These are phyloP conservation scores for Arabidopsis arenosa DNA, from an alignment of 345 rosid genomes.

Conservation along the genomic window DNA sequence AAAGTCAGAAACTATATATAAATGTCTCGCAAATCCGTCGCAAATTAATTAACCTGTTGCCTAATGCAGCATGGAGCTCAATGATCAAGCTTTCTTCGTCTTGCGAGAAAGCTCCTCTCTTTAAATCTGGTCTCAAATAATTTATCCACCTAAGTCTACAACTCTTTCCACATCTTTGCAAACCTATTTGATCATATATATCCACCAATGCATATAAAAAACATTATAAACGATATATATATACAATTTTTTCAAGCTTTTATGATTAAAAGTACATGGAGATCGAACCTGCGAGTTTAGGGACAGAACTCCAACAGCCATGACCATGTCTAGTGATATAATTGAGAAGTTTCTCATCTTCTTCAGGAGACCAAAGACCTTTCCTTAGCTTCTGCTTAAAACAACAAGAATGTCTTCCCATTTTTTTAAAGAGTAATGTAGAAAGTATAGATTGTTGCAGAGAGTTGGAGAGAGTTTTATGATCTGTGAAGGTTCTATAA, in stretches of 20 bases:
- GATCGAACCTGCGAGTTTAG: conserved; percentile 70
- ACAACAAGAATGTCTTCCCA: conserved; percentile 84
- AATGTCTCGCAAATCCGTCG: not conserved
- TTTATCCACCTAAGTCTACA: conserved; percentile 94
- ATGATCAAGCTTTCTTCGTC: conserved; percentile 66
- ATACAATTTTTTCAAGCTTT: not conserved
- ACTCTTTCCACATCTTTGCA: conserved; percentile 64
- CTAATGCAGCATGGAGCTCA: conserved; percentile 65
- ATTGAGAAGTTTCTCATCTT: conserved; percentile 82
- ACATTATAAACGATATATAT: not conserved
- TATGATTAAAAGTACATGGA: conserved; percentile 7
- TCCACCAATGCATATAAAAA: conserved; percentile 24
- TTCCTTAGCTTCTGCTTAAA: conserved; percentile 76
- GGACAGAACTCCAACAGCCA: conserved; percentile 95
- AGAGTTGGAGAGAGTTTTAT: conserved; percentile 13
- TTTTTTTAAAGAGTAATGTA: conserved; percentile 29
- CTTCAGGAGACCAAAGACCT: conserved; percentile 96
- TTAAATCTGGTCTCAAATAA: conserved; percentile 90
- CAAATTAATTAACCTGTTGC: conserved; percentile 54
- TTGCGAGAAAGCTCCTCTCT: conserved; percentile 74
- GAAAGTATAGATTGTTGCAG: conserved; percentile 23
- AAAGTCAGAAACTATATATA: not conserved
- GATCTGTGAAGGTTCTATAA: conserved; percentile 33
- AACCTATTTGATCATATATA: conserved; percentile 37
- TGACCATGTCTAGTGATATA: conserved; percentile 73